Evolutionary conservation across 768 basidiomycete species (phyloP).

Genomic region (Tulasnella sp.): DNA sequence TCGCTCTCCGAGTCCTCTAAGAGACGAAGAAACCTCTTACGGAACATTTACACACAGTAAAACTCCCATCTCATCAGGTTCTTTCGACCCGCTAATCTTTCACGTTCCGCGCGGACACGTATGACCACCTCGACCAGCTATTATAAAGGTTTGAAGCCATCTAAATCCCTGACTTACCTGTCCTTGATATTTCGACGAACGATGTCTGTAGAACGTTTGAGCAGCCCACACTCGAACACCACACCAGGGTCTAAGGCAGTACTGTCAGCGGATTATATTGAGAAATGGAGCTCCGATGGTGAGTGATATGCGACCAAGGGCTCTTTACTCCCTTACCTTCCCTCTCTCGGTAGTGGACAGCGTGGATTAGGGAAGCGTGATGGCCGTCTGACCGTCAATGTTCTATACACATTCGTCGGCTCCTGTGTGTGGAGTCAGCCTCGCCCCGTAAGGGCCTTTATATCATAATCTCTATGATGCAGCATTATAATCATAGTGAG

Average conservation of each 20-base stretch:
- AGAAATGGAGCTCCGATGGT: slow-evolving; percentile 8
- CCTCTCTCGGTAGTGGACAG: too few relatives aligned
- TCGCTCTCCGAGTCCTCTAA: too few relatives aligned
- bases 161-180: too few relatives aligned
- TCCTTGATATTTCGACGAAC: too few relatives aligned
- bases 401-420: neutral
- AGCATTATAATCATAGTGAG: neutral
- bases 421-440: neutral
- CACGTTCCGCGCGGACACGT: too few relatives aligned
- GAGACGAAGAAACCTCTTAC: too few relatives aligned
- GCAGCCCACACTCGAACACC: neutral
- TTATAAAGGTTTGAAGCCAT: too few relatives aligned
- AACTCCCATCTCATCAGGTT: too few relatives aligned
- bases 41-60: too few relatives aligned
- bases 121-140: too few relatives aligned
- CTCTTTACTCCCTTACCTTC: too few relatives aligned
- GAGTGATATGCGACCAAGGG: neutral
- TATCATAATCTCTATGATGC: neutral
- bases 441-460: neutral
- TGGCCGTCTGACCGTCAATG: neutral
- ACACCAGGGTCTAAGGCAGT: neutral
- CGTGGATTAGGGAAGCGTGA: neutral
- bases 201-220: neutral
- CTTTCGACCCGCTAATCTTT: too few relatives aligned
- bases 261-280: neutral